These are phyloP conservation scores for Phalaenopsis aphrodite DNA, from an alignment of 106 monocot genomes.

Conservation along the genomic window DNA sequence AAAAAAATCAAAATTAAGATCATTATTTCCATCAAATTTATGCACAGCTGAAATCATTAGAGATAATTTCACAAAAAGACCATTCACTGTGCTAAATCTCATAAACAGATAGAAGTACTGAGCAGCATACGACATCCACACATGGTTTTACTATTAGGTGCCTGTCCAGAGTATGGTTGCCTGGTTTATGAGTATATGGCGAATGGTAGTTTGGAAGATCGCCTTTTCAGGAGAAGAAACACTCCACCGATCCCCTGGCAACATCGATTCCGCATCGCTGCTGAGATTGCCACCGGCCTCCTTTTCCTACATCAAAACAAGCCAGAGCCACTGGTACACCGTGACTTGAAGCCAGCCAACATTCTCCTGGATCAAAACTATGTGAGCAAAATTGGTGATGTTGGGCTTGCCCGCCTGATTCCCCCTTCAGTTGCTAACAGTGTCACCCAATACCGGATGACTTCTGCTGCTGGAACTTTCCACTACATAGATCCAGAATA, in stretches of 20 bases:
- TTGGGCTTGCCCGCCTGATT: slow-evolving; percentile 53
- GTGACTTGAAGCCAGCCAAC: slow-evolving; percentile 65
- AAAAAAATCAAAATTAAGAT: no score
- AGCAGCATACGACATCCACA: slow-evolving; percentile 77
- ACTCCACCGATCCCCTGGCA: slow-evolving; percentile 57
- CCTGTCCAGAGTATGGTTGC: slow-evolving; percentile 69
- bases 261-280: slow-evolving; percentile 54
- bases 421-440: slow-evolving; percentile 41
- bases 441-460: slow-evolving; percentile 57
- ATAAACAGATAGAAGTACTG: slow-evolving; percentile 39
- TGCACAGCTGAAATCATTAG: no score
- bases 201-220: slow-evolving; percentile 60
- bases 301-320: slow-evolving; percentile 67
- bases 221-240: slow-evolving; percentile 32
- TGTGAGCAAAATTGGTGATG: slow-evolving; percentile 61
- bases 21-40: no score
- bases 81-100: neutral
- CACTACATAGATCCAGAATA: slow-evolving; percentile 79
- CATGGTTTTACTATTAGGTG: slow-evolving; percentile 66
- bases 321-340: slow-evolving; percentile 60
- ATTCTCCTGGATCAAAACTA: slow-evolving; percentile 65
- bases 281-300: slow-evolving; percentile 53
- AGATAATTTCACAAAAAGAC: no score
- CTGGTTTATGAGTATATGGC: slow-evolving; percentile 80
- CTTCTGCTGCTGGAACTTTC: slow-evolving; percentile 66